phyloP scores from a whole-genome alignment of 2,329 filamentous ascomycete species.

The Claviceps capensis region DNA sequence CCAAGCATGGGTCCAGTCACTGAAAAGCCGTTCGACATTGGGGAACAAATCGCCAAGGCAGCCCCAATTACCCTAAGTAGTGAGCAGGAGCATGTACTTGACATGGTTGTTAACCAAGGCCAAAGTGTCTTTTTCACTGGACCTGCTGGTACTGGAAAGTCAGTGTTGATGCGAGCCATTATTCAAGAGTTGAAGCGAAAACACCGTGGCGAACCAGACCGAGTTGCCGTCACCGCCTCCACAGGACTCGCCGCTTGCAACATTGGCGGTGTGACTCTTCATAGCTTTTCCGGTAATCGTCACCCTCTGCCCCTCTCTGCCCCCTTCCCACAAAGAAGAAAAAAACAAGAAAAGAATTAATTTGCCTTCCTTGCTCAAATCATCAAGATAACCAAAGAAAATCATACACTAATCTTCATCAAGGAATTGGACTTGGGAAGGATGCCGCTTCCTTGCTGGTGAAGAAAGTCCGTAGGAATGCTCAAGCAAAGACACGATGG shows the following conservation, averaged over 20 bases:
- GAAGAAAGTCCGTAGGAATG: constrained; percentile 80
- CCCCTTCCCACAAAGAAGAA: neutral
- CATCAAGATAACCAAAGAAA: neutral
- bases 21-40: constrained; percentile 28
- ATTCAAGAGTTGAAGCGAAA: constrained; percentile 71
- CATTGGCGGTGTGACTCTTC: constrained; percentile 86
- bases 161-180: constrained; percentile 84
- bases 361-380: neutral
- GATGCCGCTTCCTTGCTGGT: constrained; percentile 68
- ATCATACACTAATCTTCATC: neutral
- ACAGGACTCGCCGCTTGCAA: constrained; percentile 95
- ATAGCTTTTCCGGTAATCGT: constrained; percentile 68
- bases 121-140: constrained; percentile 97
- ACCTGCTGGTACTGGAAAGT: constrained; percentile 93
- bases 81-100: constrained; percentile 74
- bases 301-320: neutral
- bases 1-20: constrained; percentile 18
- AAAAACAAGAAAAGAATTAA: neutral
- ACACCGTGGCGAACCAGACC: constrained; percentile 61
- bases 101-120: constrained; percentile 64
- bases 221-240: constrained; percentile 85
- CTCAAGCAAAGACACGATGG: constrained; percentile 83
- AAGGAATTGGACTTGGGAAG: constrained; percentile 76
- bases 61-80: constrained; percentile 58
- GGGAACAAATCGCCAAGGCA: constrained; percentile 26